Base-by-base conservation (phyloP, 441 rosid species). In the Oxalis stricta region DNA sequence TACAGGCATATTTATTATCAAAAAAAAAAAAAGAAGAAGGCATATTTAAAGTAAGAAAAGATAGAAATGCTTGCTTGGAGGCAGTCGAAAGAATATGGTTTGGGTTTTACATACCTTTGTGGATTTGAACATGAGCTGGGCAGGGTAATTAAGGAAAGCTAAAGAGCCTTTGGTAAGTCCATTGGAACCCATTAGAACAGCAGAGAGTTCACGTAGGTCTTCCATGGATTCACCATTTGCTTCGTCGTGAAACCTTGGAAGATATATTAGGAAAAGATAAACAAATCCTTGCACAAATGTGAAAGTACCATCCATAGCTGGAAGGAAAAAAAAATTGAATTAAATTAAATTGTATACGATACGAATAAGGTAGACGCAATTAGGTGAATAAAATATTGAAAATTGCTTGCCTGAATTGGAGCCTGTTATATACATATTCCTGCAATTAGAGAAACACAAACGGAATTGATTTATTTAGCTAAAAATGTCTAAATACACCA, bases 221-320 rank as follows among this genome's bases (percentile, higher is more conserved):
- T 79, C 96, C 91, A 82, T 10, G 94, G 91, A 53, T 86, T 86
- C 61, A 77, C 91, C 58, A 82, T 86, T 55, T 86, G 78, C 52
- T 69, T 72, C 9, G 85, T 65, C 15, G 76, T 75, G 71, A 82
- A 86, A 24, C 96, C 94, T 73, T 82, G 96, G n/a, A 35, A 82
- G 73, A 54, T 77, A 79, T 59, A 86, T 73, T 28, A 86, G 67
- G 10, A 65, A 24, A 46, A 75, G 65, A 51, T 86, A 86, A 18
- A 77, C 96, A 58, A 72, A 82, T 46, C 79, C 91, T 67, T 86
- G 96, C 33, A 86, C 59, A 60, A 82, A 86, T 26, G 96, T 86
- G 69, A 86, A n/a, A 86, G 53, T 86, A 82, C 96, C 94, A 86
- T 14, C 96, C 94, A 60, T 75, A 86, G 75, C 94, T 86, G 77